phyloP scores from a whole-genome alignment of 2,329 filamentous ascomycete species.

The Hypoxylon sp. region DNA sequence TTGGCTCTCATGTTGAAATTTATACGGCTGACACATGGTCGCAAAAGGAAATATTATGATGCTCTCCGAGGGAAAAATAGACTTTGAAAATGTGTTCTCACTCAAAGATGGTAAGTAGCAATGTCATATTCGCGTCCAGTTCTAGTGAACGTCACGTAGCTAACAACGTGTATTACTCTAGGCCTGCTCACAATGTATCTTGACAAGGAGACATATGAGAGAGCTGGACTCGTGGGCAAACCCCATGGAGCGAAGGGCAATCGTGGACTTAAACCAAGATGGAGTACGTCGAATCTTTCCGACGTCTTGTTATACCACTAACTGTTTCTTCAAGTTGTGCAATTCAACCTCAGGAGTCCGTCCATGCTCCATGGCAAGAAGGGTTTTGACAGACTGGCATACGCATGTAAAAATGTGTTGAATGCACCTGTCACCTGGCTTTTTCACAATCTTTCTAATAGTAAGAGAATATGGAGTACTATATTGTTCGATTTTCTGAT shows the following conservation, averaged over 20 bases:
- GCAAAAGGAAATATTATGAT: conserved; percentile 80
- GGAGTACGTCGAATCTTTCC: conserved; percentile 67
- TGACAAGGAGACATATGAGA: conserved; percentile 85
- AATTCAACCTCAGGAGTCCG: conserved; percentile 79
- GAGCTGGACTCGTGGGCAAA: conserved; percentile 83
- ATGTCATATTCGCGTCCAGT: neutral
- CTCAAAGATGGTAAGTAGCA: conserved; percentile 73
- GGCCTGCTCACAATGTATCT: conserved; percentile 82
- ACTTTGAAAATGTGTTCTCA: conserved; percentile 79
- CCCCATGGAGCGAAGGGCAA: conserved; percentile 72
- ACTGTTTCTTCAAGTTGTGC: conserved; percentile 70
- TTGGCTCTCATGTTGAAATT: neutral
- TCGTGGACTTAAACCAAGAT: conserved; percentile 76
- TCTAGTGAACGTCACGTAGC: neutral
- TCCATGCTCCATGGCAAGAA: conserved; percentile 89
- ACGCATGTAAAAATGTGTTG: conserved; percentile 85
- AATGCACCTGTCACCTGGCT: conserved; percentile 80
- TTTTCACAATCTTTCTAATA: conserved; percentile 74
- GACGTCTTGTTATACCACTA: conserved; percentile 1
- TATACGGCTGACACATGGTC: conserved; percentile 2
- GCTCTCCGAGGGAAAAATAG: conserved; percentile 82
- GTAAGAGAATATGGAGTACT: conserved; percentile 55
- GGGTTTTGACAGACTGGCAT: conserved; percentile 82
- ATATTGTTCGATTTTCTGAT: conserved; percentile 25
- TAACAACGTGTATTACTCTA: conserved; percentile 28